phyloP scores from a whole-genome alignment of 2,329 filamentous ascomycete genomes.

The Alternaria arbusti region DNA sequence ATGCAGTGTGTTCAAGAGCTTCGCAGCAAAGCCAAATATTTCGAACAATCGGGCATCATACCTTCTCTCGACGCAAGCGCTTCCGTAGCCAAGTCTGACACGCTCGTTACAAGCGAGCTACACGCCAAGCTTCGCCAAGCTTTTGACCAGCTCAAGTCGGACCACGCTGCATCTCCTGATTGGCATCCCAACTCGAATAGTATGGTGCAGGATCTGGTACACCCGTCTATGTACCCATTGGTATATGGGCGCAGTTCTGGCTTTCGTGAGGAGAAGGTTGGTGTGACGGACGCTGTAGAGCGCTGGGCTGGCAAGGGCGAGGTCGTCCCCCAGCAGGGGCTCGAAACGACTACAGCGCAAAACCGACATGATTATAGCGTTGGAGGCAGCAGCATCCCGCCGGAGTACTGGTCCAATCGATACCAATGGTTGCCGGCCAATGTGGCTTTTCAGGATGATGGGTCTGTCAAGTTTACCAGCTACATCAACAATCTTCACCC shows the following conservation, averaged over 20 bases:
- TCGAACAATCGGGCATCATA: constrained; percentile 50
- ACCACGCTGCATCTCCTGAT: constrained; percentile 48
- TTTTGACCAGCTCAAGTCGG: constrained; percentile 58
- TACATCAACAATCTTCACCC: constrained; percentile 65
- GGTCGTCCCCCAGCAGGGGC: constrained; percentile 12
- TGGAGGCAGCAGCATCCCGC: constrained; percentile 8
- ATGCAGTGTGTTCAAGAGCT: constrained; percentile 52
- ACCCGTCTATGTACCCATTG: constrained; percentile 69
- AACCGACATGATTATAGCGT: constrained; percentile 2
- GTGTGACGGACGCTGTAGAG: constrained; percentile 35
- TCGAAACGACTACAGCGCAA: background rate
- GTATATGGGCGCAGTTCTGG: constrained; percentile 59
- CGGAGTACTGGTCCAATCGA: constrained; percentile 25
- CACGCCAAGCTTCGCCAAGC: constrained; percentile 52
- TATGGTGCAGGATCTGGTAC: constrained; percentile 67
- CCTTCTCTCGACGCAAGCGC: constrained; percentile 55
- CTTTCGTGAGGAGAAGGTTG: constrained; percentile 41
- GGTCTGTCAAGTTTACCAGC: constrained; percentile 51
- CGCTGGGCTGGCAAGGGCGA: constrained; percentile 41
- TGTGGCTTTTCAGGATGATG: constrained; percentile 50
- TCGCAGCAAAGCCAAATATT: constrained; percentile 57
- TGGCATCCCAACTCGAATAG: constrained; percentile 66
- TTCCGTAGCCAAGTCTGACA: constrained; percentile 62
- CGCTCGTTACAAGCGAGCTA: constrained; percentile 49
- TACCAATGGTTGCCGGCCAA: constrained; percentile 61